These are phyloP conservation scores for Solanum chmielewskii DNA, from an alignment of 257 asterid species.

Conservation along the genomic window DNA sequence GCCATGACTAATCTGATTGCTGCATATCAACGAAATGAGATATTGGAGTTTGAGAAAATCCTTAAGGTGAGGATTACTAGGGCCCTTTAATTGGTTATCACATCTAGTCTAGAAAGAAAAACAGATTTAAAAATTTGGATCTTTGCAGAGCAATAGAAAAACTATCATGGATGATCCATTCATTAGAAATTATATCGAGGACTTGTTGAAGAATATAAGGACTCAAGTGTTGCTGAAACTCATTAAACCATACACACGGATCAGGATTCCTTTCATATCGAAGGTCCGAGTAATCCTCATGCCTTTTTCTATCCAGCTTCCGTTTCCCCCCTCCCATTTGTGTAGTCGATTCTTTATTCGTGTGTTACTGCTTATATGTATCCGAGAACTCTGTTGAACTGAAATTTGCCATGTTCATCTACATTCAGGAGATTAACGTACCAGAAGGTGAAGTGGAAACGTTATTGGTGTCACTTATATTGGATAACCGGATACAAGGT, in stretches of 20 bases:
- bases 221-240: constrained; percentile 96
- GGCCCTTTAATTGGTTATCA: background rate
- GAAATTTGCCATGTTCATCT: background rate
- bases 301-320: background rate
- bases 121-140: background rate
- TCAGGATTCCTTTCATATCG: constrained; percentile 90
- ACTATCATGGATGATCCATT: constrained; percentile 97
- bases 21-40: constrained; percentile 94
- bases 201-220: constrained; percentile 88
- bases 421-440: constrained; percentile 77
- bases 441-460: constrained; percentile 93
- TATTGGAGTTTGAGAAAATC: constrained; percentile 88
- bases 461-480: constrained; percentile 72
- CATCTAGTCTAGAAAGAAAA: background rate
- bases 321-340: background rate
- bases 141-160: constrained; percentile 78
- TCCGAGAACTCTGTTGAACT: background rate
- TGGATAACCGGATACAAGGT: constrained; percentile 86
- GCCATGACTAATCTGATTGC: constrained; percentile 97
- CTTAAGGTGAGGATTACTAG: constrained; percentile 45
- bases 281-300: constrained; percentile 35
- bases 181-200: constrained; percentile 89
- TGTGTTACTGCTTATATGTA: background rate
- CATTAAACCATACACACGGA: constrained; percentile 91
- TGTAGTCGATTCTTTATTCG: background rate